phyloP scores from a whole-genome alignment of 306 rosid genomes.

The Cicer bijugum region DNA sequence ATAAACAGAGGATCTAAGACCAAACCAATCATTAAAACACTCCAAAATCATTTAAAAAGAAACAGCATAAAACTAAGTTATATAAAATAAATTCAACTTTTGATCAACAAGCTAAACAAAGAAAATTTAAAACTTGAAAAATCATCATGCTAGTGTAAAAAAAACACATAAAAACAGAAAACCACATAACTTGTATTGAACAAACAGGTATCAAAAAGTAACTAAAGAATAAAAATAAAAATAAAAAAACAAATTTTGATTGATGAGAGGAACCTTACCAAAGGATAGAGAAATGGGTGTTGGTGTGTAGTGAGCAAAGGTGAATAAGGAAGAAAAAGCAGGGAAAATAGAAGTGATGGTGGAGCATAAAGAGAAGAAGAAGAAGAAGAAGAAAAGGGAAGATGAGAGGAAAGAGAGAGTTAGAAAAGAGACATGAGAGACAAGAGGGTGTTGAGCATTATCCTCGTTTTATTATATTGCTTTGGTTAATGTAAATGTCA shows the following conservation, averaged over 20 bases:
- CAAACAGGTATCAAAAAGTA: not conserved
- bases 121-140: slow-evolving; percentile 5
- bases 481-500: slow-evolving; percentile 40
- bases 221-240: not conserved
- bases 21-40: slow-evolving; percentile 23
- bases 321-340: slow-evolving; percentile 33
- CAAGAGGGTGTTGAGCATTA: slow-evolving; percentile 34
- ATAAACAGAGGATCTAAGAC: slow-evolving; percentile 23
- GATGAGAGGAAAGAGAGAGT: slow-evolving; percentile 18
- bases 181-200: slow-evolving; percentile 8
- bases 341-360: not conserved
- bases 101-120: not conserved
- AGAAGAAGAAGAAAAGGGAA: not conserved
- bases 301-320: not conserved
- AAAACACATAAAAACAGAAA: not conserved
- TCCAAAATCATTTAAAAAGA: not conserved
- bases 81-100: not conserved
- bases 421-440: slow-evolving; percentile 27
- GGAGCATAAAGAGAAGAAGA: not conserved
- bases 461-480: slow-evolving; percentile 43
- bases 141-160: slow-evolving; percentile 9
- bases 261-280: slow-evolving; percentile 31
- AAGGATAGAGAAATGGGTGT: slow-evolving; percentile 43
- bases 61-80: not conserved
- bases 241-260: not conserved